Base-by-base conservation (phyloP, 371 early-diverging fungal genomes). In the Mortierella sp. region DNA sequence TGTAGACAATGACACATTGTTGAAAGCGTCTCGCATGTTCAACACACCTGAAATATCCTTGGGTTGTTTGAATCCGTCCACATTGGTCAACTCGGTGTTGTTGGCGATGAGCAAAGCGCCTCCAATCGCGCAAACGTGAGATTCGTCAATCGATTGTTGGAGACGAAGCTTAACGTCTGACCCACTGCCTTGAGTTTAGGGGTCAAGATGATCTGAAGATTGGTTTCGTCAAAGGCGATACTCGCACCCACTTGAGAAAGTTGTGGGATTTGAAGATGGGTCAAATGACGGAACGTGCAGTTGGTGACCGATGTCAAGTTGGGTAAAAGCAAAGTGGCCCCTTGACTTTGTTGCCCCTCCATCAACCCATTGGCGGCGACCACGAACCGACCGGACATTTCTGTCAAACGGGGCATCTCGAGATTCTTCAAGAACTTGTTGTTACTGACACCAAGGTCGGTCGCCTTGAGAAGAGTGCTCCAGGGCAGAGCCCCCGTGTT, bases 21-120 rank as follows among this genome's bases (percentile, higher is more conserved):
- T 72, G 69, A 86, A 82, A 0, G 73, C 56, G 0, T 86, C 86
- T 6, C 80, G 79, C 31, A 86, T 67, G 59, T 86, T 84, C 28
- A 87, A 54, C 2, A 84, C 83, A 1, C 87, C 87, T 13, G 81
- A 81, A 4, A 87, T 82, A 28, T 84, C 76, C 27, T 80, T 74
- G 21, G 86, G 63, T 19, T 81, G 71, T 0, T 70, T 61, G 47
- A 82, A 87, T 3, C 89, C 82, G 31, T 76, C 57, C 8, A 87
- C 63, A 16, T 57, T 43, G 2, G 54, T 66, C 38, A 86, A 46
- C 0, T 73, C 58, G 0, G 78, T 78, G 56, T 87, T 87, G 55
- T 83, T 81, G 48, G 81, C 80, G 13, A 87, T 48, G 8, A 80
- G 71, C 24, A 86, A 59, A 0, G 87, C 86, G 5, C 87, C 87